These are phyloP conservation scores for Suillus luteus DNA, from an alignment of 768 basidiomycete genomes.

Conservation along the genomic window DNA sequence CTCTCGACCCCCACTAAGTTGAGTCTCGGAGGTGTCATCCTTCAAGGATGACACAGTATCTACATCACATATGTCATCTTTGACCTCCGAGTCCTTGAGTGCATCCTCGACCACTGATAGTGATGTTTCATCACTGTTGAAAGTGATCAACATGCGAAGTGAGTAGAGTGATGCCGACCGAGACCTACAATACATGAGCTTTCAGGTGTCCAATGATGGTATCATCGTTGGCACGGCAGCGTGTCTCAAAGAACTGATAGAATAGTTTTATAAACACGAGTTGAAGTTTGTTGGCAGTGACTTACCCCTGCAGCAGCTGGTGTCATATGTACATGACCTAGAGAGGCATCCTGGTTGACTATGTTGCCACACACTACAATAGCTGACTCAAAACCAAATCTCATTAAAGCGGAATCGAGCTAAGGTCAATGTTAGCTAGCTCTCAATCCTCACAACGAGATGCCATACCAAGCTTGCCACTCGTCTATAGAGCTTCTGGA, in stretches of 20 bases:
- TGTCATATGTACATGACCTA: constrained; percentile 9
- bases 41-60: not conserved
- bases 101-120: not conserved
- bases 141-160: not conserved
- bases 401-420: constrained; percentile 8
- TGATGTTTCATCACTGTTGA: not conserved
- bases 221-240: constrained; percentile 4
- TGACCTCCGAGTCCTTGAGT: not conserved
- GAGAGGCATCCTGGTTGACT: constrained; percentile 12
- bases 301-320: constrained; percentile 7
- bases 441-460: not conserved
- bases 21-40: not conserved
- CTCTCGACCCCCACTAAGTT: not conserved
- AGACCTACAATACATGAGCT: constrained; percentile 16
- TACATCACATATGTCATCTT: not conserved
- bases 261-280: too few species aligned
- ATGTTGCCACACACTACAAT: constrained; percentile 14
- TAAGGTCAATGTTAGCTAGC: not conserved
- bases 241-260: constrained; percentile 12
- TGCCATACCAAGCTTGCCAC: not conserved
- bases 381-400: constrained; percentile 14
- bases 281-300: too few species aligned
- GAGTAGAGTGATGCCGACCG: not conserved
- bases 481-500: not conserved
- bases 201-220: constrained; percentile 13